Evolutionary conservation across 2,329 filamentous ascomycete genomes (phyloP), one percentile per base, ranked within the genome.

Genomic region (Alternaria alternata): DNA sequence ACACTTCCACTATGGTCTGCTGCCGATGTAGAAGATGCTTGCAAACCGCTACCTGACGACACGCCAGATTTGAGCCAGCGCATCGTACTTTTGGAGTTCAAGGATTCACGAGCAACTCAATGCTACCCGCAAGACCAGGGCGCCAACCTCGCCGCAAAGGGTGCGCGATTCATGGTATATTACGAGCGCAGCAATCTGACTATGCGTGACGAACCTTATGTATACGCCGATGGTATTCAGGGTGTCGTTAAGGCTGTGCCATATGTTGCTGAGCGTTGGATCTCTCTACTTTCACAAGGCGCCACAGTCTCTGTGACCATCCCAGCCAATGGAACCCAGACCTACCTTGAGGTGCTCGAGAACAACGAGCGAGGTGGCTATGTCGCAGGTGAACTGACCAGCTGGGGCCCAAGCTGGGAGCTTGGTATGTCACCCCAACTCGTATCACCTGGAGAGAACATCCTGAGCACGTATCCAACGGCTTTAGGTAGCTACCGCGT

Each of bases 321-420:
- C 14, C 61, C 63, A 5, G 57, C 51, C 26, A 67, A 67, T 20
- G 43, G 36, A 0, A 51, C 63, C 9, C 34, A 62, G 11, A 36
- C 36, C 7, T 12, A 61, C 18, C 54, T 67, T n/a, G 65, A 66
- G 28, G 47, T 62, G 32, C 51, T 67, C 18, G 63, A 66, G 7
- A 68, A 68, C 22, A 57, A 65, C 7, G 49, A 38, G 9, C 51
- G 16, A 22, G 63, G 63, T n/a, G 65, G 64, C 7, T 61, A 62
- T 51, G 34, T 55, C 39, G 30, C 51, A 11, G 28, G 61, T 7
- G 38, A 18, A 3, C 24, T 68, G 22, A 62, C 84, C 42, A 84
- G 82, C 6, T 89, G 87, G 87, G 87, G 87, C 7, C 87, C 87
- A 3, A 87, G 83, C 3, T 88, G 82, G 72, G 86, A 89, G 68